Evolutionary conservation across 345 rosid genomes (phyloP), one percentile per base, ranked within the genome.

Genomic region (Iberis pinnata): DNA sequence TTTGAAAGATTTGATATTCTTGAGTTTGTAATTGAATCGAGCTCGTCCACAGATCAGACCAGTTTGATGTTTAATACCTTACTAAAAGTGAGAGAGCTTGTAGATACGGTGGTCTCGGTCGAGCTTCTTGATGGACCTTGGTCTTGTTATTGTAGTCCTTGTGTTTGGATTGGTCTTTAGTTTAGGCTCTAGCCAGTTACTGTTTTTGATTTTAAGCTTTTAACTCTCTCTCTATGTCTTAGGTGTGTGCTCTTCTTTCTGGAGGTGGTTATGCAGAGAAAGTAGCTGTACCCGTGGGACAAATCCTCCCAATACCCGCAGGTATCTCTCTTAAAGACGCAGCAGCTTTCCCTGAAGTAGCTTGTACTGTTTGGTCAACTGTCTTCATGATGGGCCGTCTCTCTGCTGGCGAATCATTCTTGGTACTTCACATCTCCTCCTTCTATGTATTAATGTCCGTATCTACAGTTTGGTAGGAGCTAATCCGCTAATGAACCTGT

Each of bases 201-300:
- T 16, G 14, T 35, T 8, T 53, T 63, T 29, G 33, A 50, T 29
- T 13, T 18, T 19, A 15, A 3, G 13, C 12, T 45, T 53, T 8
- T 16, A 9, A n/a, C 15, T 35, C 12, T 12, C 3, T 40, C 20
- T 40, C 12, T 51, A 6, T 62, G 24, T 45, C 43, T 18, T 46
- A 84, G 90, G 88, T 84, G 19, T 88, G 95, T 80, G 90, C 95
- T 64, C 95, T 88, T 65, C 90, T 88, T 1, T 65, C 78, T 33
- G 97, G 97, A 63, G 90, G 97, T 55, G 95, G 90, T 1, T 82
- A 84, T 53, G 90, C 95, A 0, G 97, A 88, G 79, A 82, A 82
- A 70, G 95, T 88, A 41, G 68, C 79, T 0, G 88, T 84, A 60
- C 82, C 90, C 4, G 81, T 71, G 2, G 88, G 79, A 5, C 95